These are phyloP conservation scores for Mimosa bimucronata DNA, from an alignment of 306 rosid genomes.

Conservation along the genomic window DNA sequence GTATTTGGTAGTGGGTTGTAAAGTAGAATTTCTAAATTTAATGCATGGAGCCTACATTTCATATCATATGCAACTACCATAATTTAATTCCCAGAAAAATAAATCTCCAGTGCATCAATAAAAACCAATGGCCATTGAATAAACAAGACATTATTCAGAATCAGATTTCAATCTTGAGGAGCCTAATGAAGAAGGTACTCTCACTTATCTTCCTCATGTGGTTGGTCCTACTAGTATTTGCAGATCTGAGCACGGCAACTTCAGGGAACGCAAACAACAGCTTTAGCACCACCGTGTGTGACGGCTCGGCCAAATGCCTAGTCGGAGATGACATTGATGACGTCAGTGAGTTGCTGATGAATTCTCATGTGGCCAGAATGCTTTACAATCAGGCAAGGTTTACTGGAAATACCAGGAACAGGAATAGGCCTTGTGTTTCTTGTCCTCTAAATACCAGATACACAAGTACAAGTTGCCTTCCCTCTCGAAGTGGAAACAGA, in stretches of 20 bases:
- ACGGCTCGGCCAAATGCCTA: slow-evolving; percentile 30
- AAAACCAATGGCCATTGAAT: slow-evolving; percentile 9
- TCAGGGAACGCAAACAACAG: slow-evolving; percentile 15
- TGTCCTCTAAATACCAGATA: too few species aligned
- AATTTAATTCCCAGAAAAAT: neutral
- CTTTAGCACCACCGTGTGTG: neutral
- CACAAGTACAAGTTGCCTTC: too few species aligned
- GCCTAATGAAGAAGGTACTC: slow-evolving; percentile 36
- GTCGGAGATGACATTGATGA: slow-evolving; percentile 36
- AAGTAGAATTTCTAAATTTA: neutral
- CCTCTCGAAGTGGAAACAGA: too few species aligned
- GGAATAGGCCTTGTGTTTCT: too few species aligned
- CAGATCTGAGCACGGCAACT: neutral
- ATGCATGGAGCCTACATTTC: neutral
- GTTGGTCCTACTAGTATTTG: slow-evolving; percentile 22
- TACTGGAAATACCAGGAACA: too few species aligned
- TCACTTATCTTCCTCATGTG: neutral
- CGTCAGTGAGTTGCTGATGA: slow-evolving; percentile 23
- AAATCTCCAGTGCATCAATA: neutral
- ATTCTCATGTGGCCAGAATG: slow-evolving; percentile 39
- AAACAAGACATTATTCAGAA: neutral
- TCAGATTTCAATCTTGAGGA: neutral
- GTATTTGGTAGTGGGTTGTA: too few species aligned
- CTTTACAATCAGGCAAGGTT: slow-evolving; percentile 9
- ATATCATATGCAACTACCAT: neutral